These are phyloP conservation scores for Trichoderma endophyticum DNA, from an alignment of 2,329 filamentous ascomycete species.

Conservation along the genomic window DNA sequence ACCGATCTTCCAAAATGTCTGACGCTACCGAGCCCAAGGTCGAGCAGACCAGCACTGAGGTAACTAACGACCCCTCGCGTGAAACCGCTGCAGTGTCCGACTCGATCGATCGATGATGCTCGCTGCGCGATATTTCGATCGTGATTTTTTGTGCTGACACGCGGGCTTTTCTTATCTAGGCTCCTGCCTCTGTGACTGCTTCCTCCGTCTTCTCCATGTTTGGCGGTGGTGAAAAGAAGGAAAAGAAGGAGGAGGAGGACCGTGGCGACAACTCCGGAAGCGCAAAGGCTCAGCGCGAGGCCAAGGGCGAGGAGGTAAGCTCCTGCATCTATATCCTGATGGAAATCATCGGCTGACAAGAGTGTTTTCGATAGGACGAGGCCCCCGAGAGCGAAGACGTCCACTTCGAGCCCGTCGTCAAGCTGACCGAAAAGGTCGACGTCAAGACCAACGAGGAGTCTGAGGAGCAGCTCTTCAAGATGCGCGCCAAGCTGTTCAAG, in stretches of 20 bases:
- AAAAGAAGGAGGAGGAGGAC: conserved; percentile 82
- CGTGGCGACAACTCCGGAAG: conserved; percentile 85
- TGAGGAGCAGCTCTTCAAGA: conserved; percentile 98
- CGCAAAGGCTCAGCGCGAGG: conserved; percentile 69
- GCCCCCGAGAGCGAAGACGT: conserved; percentile 86
- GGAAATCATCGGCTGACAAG: neutral
- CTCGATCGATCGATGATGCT: neutral
- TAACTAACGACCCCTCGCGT: neutral
- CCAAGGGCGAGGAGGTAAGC: conserved; percentile 57
- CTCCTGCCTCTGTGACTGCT: conserved; percentile 44
- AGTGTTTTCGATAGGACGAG: conserved; percentile 55
- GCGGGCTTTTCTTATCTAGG: neutral
- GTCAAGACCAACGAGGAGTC: conserved; percentile 97
- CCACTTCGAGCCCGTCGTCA: conserved; percentile 95
- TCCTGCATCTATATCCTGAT: neutral
- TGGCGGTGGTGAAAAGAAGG: conserved; percentile 93
- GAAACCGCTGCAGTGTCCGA: neutral
- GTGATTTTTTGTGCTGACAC: neutral
- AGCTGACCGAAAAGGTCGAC: conserved; percentile 94
- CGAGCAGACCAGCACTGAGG: conserved; percentile 39
- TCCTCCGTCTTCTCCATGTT: conserved; percentile 96
- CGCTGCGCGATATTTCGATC: neutral
- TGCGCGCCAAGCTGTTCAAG: conserved; percentile 99
- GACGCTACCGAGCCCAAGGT: conserved; percentile 55
- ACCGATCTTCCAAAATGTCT: conserved; percentile 41